A percentile compares a stretch with the other conserved stretches of the same genome.
Evolutionary conservation across 306 rosid genomes (phyloP).

Genomic region (Sechiopsis laciniata): DNA sequence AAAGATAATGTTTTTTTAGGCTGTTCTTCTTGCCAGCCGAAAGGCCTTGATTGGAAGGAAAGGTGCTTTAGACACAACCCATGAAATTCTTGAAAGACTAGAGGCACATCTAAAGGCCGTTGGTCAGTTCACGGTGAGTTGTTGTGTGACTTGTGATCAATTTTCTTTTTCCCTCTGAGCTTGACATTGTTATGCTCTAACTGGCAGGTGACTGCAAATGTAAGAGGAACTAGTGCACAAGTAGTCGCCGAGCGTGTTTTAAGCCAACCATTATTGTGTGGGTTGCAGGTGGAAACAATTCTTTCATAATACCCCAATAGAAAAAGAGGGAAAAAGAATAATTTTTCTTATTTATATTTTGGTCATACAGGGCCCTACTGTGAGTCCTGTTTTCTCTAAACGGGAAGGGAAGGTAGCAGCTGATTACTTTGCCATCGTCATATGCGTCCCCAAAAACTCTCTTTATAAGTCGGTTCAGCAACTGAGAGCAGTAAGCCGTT

Average conservation of each 20-base stretch:
- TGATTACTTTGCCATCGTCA: constrained; percentile 82
- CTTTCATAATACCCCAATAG: not conserved
- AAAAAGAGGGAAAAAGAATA: not conserved
- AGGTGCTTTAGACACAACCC: constrained; percentile 77
- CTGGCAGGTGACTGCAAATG: constrained; percentile 80
- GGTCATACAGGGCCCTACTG: constrained; percentile 72
- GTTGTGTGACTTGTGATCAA: not conserved
- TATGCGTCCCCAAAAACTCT: constrained; percentile 75
- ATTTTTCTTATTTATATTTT: not conserved
- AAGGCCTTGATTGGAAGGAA: constrained; percentile 61
- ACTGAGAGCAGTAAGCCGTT: constrained; percentile 69
- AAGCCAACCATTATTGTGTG: constrained; percentile 70
- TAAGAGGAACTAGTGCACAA: constrained; percentile 85
- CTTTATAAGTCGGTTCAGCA: constrained; percentile 82
- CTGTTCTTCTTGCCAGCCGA: constrained; percentile 84
- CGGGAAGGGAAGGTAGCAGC: constrained; percentile 50
- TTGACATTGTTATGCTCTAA: constrained; percentile 15
- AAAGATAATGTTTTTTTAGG: constrained; percentile 48
- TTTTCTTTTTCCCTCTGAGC: constrained; percentile 14
- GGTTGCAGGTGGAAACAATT: constrained; percentile 70
- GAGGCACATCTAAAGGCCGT: constrained; percentile 82
- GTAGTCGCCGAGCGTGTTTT: constrained; percentile 85
- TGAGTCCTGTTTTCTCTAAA: constrained; percentile 79
- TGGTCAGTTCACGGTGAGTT: constrained; percentile 74
- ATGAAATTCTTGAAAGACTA: constrained; percentile 89